Base-by-base conservation (phyloP, 805 yeast genomes). In the Zygoascus bituminiphila region DNA sequence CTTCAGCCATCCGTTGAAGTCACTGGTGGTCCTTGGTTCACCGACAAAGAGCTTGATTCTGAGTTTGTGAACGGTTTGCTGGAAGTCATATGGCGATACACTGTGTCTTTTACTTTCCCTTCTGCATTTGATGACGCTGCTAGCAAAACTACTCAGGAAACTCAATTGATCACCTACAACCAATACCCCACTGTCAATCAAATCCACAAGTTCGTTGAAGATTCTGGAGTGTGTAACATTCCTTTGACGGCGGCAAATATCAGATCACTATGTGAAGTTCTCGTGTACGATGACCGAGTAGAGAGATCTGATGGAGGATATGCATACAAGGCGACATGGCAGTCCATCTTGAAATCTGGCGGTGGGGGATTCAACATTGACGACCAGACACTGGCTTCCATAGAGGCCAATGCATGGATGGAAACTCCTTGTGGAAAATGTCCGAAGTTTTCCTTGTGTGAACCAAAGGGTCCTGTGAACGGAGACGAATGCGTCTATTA, bases 11-110 rank as follows among this genome's bases (percentile, higher is more conserved):
- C 95, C 2, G 82, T 87, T 26, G 98, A 91, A 56, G 93, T 93
- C 35, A 93, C 98, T 0, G 98, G 98, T 54, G 98, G 98, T 4
- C 98, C 98, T 3, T 93, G 98, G 98, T 93, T 89, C 62, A 88
- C 97, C 0, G 98, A 93, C 62, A 81, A 89, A 31, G 98, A 93
- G 65, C 73, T 93, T 49, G 98, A 93, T 62, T 81, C 88, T 2
- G 98, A 91, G 65, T 93, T 93, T 60, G 89, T 93, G 50, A 91
- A 87, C 55, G 79, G 88, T 43, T 68, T 93, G 48, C 65, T 87
- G 55, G 79, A 87, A 19, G 89, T 89, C 39, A 80, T 89, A 6
- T 93, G 97, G 96, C 74, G 93, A 56, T 91, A 71, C 64, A 81
- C 87, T 8, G 85, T 91, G 1, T 76, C 80, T 26, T 78, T 76